Evolutionary conservation across 2,329 filamentous ascomycete genomes (phyloP).

Genomic region (Sclerotinia nivalis): DNA sequence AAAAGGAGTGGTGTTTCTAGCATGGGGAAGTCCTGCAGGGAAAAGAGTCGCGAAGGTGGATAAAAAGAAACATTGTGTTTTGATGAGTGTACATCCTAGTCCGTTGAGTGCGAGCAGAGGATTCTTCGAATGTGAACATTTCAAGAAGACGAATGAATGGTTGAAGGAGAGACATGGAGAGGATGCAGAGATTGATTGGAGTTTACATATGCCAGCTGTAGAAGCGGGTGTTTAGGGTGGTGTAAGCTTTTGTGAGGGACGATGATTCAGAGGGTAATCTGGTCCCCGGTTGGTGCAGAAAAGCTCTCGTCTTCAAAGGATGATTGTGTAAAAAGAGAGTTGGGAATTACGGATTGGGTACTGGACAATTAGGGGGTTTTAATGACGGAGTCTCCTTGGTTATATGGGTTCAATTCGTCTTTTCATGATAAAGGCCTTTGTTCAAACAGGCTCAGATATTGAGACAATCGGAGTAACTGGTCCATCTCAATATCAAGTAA

Average conservation of each 20-base stretch:
- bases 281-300: too few species aligned
- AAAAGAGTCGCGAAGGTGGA: slow-evolving; percentile 77
- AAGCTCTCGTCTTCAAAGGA: neutral
- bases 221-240: slow-evolving; percentile 6
- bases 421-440: neutral
- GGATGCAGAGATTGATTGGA: slow-evolving; percentile 86
- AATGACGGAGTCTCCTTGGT: slow-evolving; percentile 4
- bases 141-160: slow-evolving; percentile 83
- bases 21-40: slow-evolving; percentile 86
- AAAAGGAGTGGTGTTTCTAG: slow-evolving; percentile 87
- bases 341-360: neutral
- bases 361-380: neutral
- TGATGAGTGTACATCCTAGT: slow-evolving; percentile 88
- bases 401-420: neutral
- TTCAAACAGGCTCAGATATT: neutral
- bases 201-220: slow-evolving; percentile 45
- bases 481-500: neutral
- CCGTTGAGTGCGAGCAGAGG: slow-evolving; percentile 83
- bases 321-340: neutral
- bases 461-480: neutral
- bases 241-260: neutral
- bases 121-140: slow-evolving; percentile 83
- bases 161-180: slow-evolving; percentile 73
- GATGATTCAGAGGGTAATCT: neutral
- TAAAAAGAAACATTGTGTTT: slow-evolving; percentile 71